Base-by-base conservation (phyloP, 164 flowering plant species). In the Dillenia turbinata region DNA sequence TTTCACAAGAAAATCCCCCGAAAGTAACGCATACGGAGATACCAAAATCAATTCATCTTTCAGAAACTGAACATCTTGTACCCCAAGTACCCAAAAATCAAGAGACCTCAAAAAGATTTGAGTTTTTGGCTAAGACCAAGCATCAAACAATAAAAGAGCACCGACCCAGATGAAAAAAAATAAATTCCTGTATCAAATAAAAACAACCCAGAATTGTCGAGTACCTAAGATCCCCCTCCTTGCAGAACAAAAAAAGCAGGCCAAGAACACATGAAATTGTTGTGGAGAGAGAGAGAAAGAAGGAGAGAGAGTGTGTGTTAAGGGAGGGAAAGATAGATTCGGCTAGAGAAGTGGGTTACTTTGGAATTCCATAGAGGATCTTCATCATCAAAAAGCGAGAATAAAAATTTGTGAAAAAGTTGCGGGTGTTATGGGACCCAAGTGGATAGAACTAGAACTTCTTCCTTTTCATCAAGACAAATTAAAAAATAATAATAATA, bases 191-290 rank as follows among this genome's bases (percentile, higher is more conserved):
- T 33, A 7, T 6, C 40, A 33, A 33, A 33, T 33, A 33, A 33
- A 33, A 33, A 33, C 40, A 33, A 33, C 40, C 40, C 40, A 33
- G 40, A 33, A 33, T 33, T 33, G 40, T 33, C 40, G 5, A 33
- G 40, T 33, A 5, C 40, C 40, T 33, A 33, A 33, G 40, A 33
- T 33, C 56, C 47, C 57, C 51, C 14, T 45, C 22, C 47, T 19
- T 47, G 55, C 69, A 44, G 62, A 57, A 61, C 54, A 51, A 60
- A 54, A 14, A 10, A 54, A 47, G 17, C 53, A 67, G 44, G 40
- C 40, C 13, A 22, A 19, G 47, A 49, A 40, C 22, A 13, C 56
- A 4, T 33, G 40, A 33, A 33, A 33, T 33, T 33, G 7, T 33
- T 33, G 40, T 33, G 40, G 40, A 7, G 5, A 26, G 40, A 26